These are phyloP conservation scores for Fomitopsis betulina DNA, from an alignment of 1,284 basidiomycete genomes.

Conservation along the genomic window DNA sequence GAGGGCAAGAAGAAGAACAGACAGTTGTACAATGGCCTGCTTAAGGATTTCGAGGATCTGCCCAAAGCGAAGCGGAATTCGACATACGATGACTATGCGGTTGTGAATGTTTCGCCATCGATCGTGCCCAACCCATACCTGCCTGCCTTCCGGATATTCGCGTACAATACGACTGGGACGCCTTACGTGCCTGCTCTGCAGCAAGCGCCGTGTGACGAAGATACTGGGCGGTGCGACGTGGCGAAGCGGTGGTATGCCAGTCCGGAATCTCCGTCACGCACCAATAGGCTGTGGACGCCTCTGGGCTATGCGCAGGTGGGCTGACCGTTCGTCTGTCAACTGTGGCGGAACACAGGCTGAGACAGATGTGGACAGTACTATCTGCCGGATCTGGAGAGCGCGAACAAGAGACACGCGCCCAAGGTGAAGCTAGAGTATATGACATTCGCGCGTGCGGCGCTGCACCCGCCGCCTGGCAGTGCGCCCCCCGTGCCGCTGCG, in stretches of 20 bases:
- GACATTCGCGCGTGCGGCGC: conserved; percentile 48
- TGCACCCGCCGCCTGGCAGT: conserved; percentile 30
- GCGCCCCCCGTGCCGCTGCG: conserved; percentile 54
- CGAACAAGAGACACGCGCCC: conserved; percentile 51
- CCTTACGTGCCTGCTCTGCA: conserved; percentile 20
- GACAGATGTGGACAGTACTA: conserved; percentile 54
- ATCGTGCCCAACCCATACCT: conserved; percentile 87
- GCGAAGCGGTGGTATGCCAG: conserved; percentile 59
- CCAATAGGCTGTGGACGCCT: conserved; percentile 67
- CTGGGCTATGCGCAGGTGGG: conserved; percentile 78
- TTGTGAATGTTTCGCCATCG: conserved; percentile 76
- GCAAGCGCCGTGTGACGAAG: conserved; percentile 39
- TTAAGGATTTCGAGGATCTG: conserved; percentile 53
- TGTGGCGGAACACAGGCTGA: neutral
- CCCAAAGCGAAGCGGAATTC: conserved; percentile 47
- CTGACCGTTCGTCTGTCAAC: conserved; percentile 8
- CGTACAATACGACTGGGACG: conserved; percentile 66
- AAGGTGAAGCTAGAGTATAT: conserved; percentile 77
- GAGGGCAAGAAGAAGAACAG: conserved; percentile 21
- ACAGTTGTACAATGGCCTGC: conserved; percentile 46
- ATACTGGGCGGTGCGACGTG: conserved; percentile 58
- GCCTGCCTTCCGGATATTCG: conserved; percentile 79
- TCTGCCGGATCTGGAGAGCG: conserved; percentile 61
- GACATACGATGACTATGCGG: conserved; percentile 64
- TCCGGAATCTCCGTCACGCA: conserved; percentile 64